phyloP scores from a whole-genome alignment of 73 alveolate genomes.

The Paramecium octaurelia region DNA sequence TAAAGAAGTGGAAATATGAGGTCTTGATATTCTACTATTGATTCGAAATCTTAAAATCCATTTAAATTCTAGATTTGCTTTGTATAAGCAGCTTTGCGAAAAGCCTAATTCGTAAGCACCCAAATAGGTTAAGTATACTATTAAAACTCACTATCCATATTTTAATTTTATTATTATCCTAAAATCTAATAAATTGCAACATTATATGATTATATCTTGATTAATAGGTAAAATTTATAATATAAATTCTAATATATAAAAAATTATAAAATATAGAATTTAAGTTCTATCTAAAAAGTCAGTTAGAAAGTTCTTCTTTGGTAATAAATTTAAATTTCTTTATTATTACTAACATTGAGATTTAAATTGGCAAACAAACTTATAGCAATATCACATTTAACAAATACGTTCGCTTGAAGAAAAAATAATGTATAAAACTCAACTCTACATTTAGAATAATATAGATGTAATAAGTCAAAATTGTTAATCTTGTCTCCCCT shows the following conservation, averaged over 20 bases:
- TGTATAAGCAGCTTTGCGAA: not conserved
- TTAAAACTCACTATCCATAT: not conserved
- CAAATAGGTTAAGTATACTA: not conserved
- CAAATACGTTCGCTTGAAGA: not conserved
- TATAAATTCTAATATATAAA: too few relatives aligned
- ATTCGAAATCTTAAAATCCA: not conserved
- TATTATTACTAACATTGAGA: not conserved
- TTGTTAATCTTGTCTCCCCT: not conserved
- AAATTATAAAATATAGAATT: too few relatives aligned
- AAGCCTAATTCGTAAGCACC: not conserved
- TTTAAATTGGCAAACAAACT: not conserved
- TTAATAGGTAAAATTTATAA: not conserved
- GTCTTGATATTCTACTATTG: not conserved
- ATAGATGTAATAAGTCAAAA: not conserved
- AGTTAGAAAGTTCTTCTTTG: not conserved
- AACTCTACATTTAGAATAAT: not conserved
- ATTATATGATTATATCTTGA: not conserved
- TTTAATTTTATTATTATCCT: not conserved
- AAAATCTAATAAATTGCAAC: not conserved
- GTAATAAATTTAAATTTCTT: not conserved
- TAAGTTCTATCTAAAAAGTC: not conserved
- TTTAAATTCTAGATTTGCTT: not conserved
- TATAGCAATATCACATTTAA: too few relatives aligned
- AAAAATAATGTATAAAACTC: not conserved
- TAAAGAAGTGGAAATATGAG: not conserved